Conservation (phyloP, 345 rosid genomes). For the Eucalyptus erythrocorys region DNA sequence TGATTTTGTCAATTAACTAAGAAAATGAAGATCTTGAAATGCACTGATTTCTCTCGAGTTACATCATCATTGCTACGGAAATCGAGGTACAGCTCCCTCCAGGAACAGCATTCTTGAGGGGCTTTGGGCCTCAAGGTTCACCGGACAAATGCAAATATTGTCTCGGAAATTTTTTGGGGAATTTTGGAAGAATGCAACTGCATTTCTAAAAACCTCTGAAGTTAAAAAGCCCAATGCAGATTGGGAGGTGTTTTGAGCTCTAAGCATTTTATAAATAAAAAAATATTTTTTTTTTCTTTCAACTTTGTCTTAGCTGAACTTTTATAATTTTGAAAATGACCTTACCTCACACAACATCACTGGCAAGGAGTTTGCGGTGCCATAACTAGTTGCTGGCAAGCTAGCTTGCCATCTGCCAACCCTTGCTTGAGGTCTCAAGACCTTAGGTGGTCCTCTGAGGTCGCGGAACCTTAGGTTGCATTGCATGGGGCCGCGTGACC, state of each 20-base stretch:
- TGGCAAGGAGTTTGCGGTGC: rapidly evolving
- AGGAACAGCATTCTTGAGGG: neutral
- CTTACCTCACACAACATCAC: neutral
- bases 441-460: neutral
- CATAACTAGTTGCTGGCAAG: neutral
- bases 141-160: neutral
- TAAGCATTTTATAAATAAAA: too few relatives aligned
- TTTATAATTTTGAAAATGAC: neutral
- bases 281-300: neutral
- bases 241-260: neutral
- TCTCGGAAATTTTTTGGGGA: neutral
- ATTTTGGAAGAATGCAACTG: neutral
- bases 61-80: neutral
- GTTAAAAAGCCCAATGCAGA: neutral
- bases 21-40: neutral
- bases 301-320: neutral
- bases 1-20: neutral
- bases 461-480: neutral
- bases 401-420: rapidly evolving
- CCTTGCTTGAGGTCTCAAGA: neutral
- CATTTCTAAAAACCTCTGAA: neutral
- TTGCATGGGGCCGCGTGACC: rapidly evolving
- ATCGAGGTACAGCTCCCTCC: neutral
- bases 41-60: neutral
- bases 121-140: neutral